phyloP scores from a whole-genome alignment of 495 filamentous ascomycete species.

The Podospora sp. region DNA sequence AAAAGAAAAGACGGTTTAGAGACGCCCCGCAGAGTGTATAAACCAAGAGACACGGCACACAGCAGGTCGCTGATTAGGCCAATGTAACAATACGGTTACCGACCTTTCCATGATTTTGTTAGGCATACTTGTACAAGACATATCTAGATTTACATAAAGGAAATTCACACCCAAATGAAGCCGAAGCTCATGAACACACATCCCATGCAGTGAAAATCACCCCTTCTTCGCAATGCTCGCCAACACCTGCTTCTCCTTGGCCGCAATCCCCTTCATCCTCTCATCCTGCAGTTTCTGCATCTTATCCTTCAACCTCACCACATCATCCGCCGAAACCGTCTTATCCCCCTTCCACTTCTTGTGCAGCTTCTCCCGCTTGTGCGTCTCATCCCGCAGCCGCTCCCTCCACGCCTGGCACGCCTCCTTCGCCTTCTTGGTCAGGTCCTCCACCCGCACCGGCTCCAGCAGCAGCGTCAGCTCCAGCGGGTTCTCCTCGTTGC shows the following conservation, averaged over 20 bases:
- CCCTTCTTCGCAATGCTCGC: constrained; percentile 36
- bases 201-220: not conserved
- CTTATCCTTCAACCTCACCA: constrained; percentile 64
- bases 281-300: constrained; percentile 73
- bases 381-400: constrained; percentile 52
- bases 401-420: constrained; percentile 64
- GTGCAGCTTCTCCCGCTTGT: constrained; percentile 65
- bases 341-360: constrained; percentile 63
- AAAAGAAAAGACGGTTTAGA: constrained; percentile 19
- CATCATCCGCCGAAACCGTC: constrained; percentile 64
- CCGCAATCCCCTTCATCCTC: constrained; percentile 66
- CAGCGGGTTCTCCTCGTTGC: constrained; percentile 65
- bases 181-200: no score
- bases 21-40: not conserved
- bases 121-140: constrained; percentile 24
- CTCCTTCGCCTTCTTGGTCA: constrained; percentile 59
- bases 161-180: not conserved
- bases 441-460: constrained; percentile 59
- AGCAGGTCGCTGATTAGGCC: not conserved
- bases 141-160: constrained; percentile 22
- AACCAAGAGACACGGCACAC: not conserved
- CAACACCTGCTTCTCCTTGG: constrained; percentile 65
- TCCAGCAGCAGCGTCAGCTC: constrained; percentile 76
- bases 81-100: constrained; percentile 29
- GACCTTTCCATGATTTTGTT: constrained; percentile 12